Percentiles rank a stretch among this genome's conserved stretches.
Evolutionary conservation across 1,284 basidiomycete genomes (phyloP).

Genomic region (Bondarzewia mesenterica): DNA sequence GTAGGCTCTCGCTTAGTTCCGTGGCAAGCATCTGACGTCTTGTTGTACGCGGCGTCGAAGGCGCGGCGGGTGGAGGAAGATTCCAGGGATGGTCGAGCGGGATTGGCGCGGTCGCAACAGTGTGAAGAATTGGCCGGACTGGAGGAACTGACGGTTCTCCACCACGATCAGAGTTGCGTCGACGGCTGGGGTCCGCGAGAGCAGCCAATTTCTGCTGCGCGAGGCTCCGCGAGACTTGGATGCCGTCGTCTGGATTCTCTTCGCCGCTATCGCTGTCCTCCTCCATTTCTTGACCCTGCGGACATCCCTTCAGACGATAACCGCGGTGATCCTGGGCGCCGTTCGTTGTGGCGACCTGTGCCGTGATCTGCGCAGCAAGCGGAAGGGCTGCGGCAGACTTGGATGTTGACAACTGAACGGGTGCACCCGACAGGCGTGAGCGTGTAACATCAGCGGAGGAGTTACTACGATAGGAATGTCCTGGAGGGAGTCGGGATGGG

Average conservation of each 20-base stretch:
- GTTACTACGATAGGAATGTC: conserved; percentile 50
- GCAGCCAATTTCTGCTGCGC: conserved; percentile 55
- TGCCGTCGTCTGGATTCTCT: conserved; percentile 34
- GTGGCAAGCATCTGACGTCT: conserved; percentile 77
- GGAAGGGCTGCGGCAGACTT: conserved; percentile 64
- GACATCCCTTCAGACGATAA: conserved; percentile 56
- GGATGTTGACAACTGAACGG: conserved; percentile 36
- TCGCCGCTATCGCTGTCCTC: conserved; percentile 54
- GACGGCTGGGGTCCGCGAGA: conserved; percentile 32
- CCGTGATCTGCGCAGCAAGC: conserved; percentile 49
- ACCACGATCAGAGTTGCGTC: conserved; percentile 21
- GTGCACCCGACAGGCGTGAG: conserved; percentile 8
- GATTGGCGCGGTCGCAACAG: conserved; percentile 37
- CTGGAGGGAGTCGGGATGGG: conserved; percentile 46
- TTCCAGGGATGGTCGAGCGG: conserved; percentile 67
- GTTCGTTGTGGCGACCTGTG: conserved; percentile 18
- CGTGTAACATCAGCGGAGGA: conserved; percentile 40
- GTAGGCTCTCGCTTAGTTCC: conserved; percentile 80
- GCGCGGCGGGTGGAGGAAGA: conserved; percentile 57
- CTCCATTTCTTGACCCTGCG: conserved; percentile 62
- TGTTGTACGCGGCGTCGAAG: conserved; percentile 81
- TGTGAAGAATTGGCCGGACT: conserved; percentile 16
- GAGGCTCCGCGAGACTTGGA: conserved; percentile 51
- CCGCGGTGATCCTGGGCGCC: conserved; percentile 18
- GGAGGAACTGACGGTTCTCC: background rate